Conservation (phyloP, 129 eudicot genomes). For the Solidago caesia region DNA sequence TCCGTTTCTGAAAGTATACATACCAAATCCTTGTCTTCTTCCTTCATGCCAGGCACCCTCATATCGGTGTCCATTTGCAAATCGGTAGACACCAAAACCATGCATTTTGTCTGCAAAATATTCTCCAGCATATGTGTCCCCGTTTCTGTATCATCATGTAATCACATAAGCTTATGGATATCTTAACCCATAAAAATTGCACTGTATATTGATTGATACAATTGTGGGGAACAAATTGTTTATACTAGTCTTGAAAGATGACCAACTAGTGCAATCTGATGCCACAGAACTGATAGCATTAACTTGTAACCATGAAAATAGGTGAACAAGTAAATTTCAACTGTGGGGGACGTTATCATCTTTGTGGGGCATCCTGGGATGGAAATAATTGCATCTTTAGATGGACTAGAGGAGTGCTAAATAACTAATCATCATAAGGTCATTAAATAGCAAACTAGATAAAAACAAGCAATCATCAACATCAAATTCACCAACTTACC, state of each 20-base stretch:
- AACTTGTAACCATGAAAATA: slow-evolving; percentile 1
- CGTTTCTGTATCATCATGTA: slow-evolving; percentile 56
- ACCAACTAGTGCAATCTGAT: background rate
- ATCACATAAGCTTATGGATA: slow-evolving; percentile 8
- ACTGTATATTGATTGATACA: background rate
- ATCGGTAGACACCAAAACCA: slow-evolving; percentile 86
- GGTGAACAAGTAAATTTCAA: background rate
- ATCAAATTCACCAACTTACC: slow-evolving; percentile 16
- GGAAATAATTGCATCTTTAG: slow-evolving; percentile 11
- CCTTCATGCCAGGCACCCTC: slow-evolving; percentile 99
- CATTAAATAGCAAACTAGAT: slow-evolving; percentile 13
- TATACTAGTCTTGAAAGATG: background rate
- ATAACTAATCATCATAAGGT: slow-evolving; percentile 24
- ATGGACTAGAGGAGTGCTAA: slow-evolving; percentile 15
- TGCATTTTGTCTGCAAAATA: slow-evolving; percentile 85
- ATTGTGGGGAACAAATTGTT: background rate
- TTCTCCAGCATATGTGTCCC: slow-evolving; percentile 84
- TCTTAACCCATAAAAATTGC: background rate
- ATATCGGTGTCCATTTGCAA: slow-evolving; percentile 78
- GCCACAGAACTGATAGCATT: background rate
- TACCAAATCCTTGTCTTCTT: slow-evolving; percentile 81
- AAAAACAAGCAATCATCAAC: slow-evolving; percentile 21
- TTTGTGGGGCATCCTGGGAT: background rate
- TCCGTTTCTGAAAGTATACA: slow-evolving; percentile 80
- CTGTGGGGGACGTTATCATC: slow-evolving; percentile 7